A percentile compares a stretch with the other conserved stretches of the same genome.
These are phyloP conservation scores for Pichia exigua DNA, from an alignment of 805 yeast genomes.

Conservation along the genomic window DNA sequence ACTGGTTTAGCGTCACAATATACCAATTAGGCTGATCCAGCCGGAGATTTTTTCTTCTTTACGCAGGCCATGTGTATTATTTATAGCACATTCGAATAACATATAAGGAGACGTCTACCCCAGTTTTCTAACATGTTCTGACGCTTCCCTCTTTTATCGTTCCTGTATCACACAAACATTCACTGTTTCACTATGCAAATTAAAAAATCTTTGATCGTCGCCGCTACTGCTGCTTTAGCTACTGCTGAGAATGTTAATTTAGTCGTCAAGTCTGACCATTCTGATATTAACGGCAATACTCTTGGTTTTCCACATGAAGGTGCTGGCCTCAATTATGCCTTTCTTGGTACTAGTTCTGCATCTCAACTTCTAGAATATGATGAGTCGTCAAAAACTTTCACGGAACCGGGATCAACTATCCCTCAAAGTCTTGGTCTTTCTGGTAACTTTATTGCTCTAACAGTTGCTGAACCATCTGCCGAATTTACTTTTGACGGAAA, in stretches of 20 bases:
- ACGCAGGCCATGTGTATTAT: neutral
- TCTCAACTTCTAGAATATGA: slow-evolving; percentile 11
- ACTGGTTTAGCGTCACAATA: too few species aligned
- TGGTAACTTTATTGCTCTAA: neutral
- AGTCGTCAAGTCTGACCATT: slow-evolving; percentile 21
- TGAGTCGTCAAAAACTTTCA: slow-evolving; percentile 10
- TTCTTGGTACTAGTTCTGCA: slow-evolving; percentile 12
- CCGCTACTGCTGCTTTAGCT: neutral
- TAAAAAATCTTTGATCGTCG: neutral
- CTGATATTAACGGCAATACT: slow-evolving; percentile 22
- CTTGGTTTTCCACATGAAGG: slow-evolving; percentile 36
- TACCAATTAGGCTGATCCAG: too few species aligned
- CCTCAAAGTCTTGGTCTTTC: neutral
- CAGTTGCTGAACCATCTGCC: slow-evolving; percentile 10
- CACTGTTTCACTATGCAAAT: neutral
- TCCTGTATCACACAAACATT: neutral
- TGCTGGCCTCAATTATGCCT: slow-evolving; percentile 38
- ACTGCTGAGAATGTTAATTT: slow-evolving; percentile 19
- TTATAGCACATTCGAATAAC: neutral
- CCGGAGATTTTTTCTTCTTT: neutral
- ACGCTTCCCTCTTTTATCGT: too few species aligned
- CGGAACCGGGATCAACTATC: neutral
- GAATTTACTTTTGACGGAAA: slow-evolving; percentile 17
- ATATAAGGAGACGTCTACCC: neutral
- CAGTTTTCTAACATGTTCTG: neutral